Conservation (phyloP, 208 protist species). For the Leishmania amazonensis region DNA sequence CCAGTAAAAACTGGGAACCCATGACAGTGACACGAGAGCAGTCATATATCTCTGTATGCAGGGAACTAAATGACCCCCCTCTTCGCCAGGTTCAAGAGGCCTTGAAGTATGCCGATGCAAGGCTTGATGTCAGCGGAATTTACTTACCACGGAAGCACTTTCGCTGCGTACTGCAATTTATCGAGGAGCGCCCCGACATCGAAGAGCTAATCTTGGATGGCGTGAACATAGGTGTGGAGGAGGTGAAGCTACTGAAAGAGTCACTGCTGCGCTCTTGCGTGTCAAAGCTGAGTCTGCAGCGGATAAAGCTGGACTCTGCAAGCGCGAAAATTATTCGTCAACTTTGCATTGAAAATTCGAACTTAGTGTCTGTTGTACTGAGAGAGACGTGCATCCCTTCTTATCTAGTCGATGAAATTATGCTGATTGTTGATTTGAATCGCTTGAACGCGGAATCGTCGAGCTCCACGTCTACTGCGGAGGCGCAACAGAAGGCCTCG, state of each 20-base stretch:
- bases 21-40: slow-evolving; percentile 4
- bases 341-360: slow-evolving; percentile 37
- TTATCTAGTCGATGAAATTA: slow-evolving; percentile 37
- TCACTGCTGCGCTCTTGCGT: slow-evolving; percentile 44
- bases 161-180: slow-evolving; percentile 34
- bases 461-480: slow-evolving; percentile 2
- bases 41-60: slow-evolving; percentile 27
- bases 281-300: slow-evolving; percentile 37
- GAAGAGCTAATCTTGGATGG: slow-evolving; percentile 56
- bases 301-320: slow-evolving; percentile 36
- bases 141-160: slow-evolving; percentile 53
- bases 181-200: slow-evolving; percentile 49
- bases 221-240: slow-evolving; percentile 26
- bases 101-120: not conserved
- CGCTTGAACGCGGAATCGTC: slow-evolving; percentile 26
- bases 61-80: not conserved
- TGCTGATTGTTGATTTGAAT: slow-evolving; percentile 50
- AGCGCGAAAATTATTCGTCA: slow-evolving; percentile 37
- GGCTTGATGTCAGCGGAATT: slow-evolving; percentile 42
- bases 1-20: not conserved
- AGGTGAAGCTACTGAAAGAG: slow-evolving; percentile 39
- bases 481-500: slow-evolving; percentile 8
- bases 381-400: slow-evolving; percentile 38
- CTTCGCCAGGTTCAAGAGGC: slow-evolving; percentile 18
- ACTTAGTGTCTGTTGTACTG: slow-evolving; percentile 39